Evolutionary conservation across 1,284 basidiomycete genomes (phyloP).

Genomic region (Sphaerobolus stellatus): DNA sequence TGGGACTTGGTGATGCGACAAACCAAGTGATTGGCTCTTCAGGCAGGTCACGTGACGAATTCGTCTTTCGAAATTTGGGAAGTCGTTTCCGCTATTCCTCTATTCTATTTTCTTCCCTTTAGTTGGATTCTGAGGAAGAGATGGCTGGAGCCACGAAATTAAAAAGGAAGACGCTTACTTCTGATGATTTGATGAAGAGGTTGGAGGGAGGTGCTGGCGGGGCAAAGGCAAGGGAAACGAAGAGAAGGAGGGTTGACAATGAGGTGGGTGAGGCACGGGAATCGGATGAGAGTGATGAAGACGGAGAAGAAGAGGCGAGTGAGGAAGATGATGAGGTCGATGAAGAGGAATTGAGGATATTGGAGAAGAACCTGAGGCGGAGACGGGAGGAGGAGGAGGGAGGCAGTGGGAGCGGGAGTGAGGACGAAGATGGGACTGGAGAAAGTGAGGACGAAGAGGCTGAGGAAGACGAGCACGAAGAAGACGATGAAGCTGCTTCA

Average conservation of each 20-base stretch:
- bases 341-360: background rate
- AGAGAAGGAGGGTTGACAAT: conserved; percentile 16
- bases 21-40: no score
- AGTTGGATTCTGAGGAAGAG: no score
- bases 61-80: no score
- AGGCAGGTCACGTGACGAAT: no score
- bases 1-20: no score
- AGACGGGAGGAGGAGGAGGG: background rate
- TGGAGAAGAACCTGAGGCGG: background rate
- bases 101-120: no score
- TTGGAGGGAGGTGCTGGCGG: no score
- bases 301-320: background rate
- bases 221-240: conserved; percentile 28
- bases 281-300: background rate
- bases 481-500: conserved; percentile 1
- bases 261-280: conserved; percentile 1
- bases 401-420: background rate
- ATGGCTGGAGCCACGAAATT: no score
- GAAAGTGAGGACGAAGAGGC: background rate
- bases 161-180: conserved; percentile 22
- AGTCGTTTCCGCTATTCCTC: no score
- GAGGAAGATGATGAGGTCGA: conserved; percentile 1
- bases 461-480: background rate
- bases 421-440: background rate
- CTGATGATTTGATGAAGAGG: conserved; percentile 39